Conservation (phyloP, 495 filamentous ascomycete species). For the Neurospora africana region DNA sequence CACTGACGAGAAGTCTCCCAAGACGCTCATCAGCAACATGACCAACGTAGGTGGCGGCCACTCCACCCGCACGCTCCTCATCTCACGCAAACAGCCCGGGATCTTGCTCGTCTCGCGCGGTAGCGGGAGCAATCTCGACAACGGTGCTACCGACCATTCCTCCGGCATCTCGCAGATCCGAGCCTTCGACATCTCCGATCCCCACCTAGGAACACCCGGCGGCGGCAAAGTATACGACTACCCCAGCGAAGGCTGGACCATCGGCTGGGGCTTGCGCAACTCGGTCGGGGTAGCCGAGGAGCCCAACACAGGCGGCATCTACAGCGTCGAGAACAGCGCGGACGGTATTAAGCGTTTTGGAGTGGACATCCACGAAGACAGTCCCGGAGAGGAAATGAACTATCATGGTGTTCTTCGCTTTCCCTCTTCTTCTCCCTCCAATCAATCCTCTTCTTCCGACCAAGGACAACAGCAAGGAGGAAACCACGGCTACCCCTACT, state of each 20-base stretch:
- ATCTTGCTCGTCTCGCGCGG: conserved; percentile 54
- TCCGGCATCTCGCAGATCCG: conserved; percentile 54
- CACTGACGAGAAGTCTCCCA: conserved; percentile 31
- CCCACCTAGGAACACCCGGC: conserved; percentile 1
- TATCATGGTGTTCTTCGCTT: conserved; percentile 47
- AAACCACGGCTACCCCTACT: conserved; percentile 63
- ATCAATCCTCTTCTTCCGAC: conserved; percentile 23
- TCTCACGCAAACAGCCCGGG: conserved; percentile 35
- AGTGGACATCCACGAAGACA: conserved; percentile 54
- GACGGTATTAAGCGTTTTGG: conserved; percentile 47
- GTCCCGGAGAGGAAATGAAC: conserved; percentile 68
- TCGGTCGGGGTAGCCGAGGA: conserved; percentile 55
- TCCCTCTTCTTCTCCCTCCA: background rate
- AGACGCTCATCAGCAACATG: conserved; percentile 49
- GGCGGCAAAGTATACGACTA: conserved; percentile 35
- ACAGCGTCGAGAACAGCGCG: conserved; percentile 62
- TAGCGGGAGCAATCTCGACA: conserved; percentile 51
- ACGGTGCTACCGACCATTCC: conserved; percentile 28
- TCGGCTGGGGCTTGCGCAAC: conserved; percentile 67
- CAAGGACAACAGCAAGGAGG: conserved; percentile 6
- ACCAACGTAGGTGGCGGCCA: conserved; percentile 37
- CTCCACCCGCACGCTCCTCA: conserved; percentile 51
- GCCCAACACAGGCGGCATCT: conserved; percentile 44
- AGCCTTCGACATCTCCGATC: conserved; percentile 46
- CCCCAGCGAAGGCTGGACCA: conserved; percentile 38